phyloP scores from a whole-genome alignment of 768 basidiomycete species.

The Suillus plorans region DNA sequence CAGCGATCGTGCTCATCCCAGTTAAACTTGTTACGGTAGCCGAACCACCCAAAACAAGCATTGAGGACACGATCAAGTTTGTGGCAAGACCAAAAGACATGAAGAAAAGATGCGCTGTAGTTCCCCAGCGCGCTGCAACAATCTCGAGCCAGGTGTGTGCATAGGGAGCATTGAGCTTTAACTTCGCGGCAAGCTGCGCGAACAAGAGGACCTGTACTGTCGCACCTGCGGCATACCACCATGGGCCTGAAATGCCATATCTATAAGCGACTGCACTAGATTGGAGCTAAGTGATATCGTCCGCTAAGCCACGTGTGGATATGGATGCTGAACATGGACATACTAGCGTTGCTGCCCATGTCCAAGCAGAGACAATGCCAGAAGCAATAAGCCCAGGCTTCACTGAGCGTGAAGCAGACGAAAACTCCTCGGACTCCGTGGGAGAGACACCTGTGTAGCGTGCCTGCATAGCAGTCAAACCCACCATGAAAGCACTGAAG shows the following conservation, averaged over 20 bases:
- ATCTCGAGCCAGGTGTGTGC: conserved; percentile 91
- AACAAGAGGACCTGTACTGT: conserved; percentile 90
- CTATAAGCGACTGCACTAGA: conserved; percentile 84
- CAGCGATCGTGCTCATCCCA: conserved; percentile 87
- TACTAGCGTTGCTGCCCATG: conserved; percentile 78
- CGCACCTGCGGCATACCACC: conserved; percentile 93
- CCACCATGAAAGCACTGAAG: conserved; percentile 80
- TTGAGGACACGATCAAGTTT: conserved; percentile 87
- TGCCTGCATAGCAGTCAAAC: conserved; percentile 75
- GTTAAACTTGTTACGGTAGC: conserved; percentile 88
- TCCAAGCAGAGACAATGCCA: conserved; percentile 93
- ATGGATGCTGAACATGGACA: conserved; percentile 7
- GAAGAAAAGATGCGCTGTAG: conserved; percentile 75
- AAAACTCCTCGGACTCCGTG: conserved; percentile 80
- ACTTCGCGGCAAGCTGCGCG: conserved; percentile 85
- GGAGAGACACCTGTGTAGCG: conserved; percentile 84
- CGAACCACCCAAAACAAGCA: conserved; percentile 77
- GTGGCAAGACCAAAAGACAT: conserved; percentile 93
- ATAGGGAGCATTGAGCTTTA: conserved; percentile 88
- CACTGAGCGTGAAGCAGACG: conserved; percentile 76
- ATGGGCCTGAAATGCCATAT: conserved; percentile 82
- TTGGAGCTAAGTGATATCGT: conserved; percentile 51
- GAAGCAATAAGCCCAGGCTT: conserved; percentile 92
- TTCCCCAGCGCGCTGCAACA: conserved; percentile 79
- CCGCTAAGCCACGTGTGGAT: not conserved